These are phyloP conservation scores for Trichoderma reesei DNA, from an alignment of 495 filamentous ascomycete species.

Conservation along the genomic window DNA sequence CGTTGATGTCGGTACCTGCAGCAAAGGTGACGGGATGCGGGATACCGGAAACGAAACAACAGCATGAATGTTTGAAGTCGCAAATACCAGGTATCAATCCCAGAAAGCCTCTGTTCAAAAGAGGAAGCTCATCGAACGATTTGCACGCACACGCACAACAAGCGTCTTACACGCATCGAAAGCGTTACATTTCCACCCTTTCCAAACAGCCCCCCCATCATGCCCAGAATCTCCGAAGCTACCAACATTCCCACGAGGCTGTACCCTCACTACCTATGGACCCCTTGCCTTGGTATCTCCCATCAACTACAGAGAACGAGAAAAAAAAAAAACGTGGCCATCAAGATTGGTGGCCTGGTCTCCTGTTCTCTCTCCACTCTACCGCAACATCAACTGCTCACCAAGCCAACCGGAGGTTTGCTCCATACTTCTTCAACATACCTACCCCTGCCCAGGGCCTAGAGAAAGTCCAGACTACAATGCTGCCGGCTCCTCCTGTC, in stretches of 20 bases:
- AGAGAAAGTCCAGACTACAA: too few relatives aligned
- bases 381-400: neutral
- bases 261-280: too few relatives aligned
- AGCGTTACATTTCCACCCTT: neutral
- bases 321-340: conserved; percentile 1
- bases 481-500: too few relatives aligned
- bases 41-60: too few relatives aligned
- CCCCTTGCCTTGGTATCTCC: too few relatives aligned
- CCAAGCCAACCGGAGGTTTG: conserved; percentile 2
- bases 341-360: neutral
- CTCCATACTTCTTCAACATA: neutral
- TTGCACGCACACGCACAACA: neutral
- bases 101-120: too few relatives aligned
- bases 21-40: too few relatives aligned
- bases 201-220: neutral
- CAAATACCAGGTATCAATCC: too few relatives aligned
- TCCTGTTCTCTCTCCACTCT: neutral
- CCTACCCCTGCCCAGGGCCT: too few relatives aligned
- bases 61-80: too few relatives aligned
- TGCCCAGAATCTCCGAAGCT: neutral
- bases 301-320: neutral
- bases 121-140: conserved; percentile 1
- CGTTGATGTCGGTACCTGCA: too few relatives aligned
- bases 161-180: conserved; percentile 3
- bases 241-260: too few relatives aligned